Base-by-base conservation (phyloP, 176 grass and related monocot species). In the Poa pratensis region DNA sequence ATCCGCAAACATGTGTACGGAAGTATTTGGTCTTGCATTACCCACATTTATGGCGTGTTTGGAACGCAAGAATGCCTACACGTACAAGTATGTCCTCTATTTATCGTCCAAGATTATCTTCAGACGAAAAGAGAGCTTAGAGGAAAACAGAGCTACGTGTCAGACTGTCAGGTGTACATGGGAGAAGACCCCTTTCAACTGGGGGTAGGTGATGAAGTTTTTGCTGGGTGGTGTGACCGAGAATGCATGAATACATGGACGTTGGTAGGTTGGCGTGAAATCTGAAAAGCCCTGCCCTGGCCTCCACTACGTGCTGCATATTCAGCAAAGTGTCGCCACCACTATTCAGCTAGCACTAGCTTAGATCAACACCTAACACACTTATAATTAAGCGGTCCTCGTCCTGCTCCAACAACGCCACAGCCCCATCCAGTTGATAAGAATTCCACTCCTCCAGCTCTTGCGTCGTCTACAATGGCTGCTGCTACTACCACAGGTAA, bases 201-300 rank as follows among this genome's bases (percentile, higher is more conserved):
- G 34, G 79, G 40, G 68, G 84, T 87, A 61, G 84, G 84, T 87
- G 84, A 51, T 39, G 73, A 55, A 48, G 35, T 52, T 55, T 52
- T 90, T 60, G 22, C 24, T 85, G 55, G 78, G 22, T 34, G 76
- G 14, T 61, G 63, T 35, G 80, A 48, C 35, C 30, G 61, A 80
- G 73, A 59, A 61, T 80, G 48, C 48, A 14, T 45, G 24, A 60
- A 69, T 70, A 19, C 51, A 69, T 53, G n/a, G 13, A 61, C 43
- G 32, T 46, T 17, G 79, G 80, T 83, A 83, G 79, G 74, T 86
- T 89, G 72, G 76, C 82, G 84, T 53, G 35, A 68, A 89, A 85
- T 75, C 34, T 53, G 35, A 68, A 89, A 85, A 85, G 82, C 76
- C 55, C 67, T 81, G 79, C 83, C 37, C 49, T 75, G 73, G 73